Conservation (phyloP, 805 yeast species). For the Isabelozyma heimii region DNA sequence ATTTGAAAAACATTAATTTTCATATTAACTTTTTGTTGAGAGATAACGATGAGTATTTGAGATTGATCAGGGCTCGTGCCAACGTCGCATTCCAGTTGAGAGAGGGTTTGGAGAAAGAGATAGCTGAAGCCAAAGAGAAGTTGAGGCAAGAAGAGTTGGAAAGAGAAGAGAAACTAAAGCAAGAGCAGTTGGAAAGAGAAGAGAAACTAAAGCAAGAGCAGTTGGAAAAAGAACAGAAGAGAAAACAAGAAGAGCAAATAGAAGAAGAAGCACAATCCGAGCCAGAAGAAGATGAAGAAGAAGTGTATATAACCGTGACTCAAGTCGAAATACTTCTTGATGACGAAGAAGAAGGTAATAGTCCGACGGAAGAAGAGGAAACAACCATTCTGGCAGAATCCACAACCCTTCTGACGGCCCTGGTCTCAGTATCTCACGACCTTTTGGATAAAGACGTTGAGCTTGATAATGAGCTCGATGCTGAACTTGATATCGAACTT, state of each 20-base stretch:
- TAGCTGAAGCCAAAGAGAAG: neutral
- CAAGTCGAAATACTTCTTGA: neutral
- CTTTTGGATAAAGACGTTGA: neutral
- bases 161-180: neutral
- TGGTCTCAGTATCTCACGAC: neutral
- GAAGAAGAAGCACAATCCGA: neutral
- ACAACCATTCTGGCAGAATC: no score
- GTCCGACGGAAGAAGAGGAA: no score
- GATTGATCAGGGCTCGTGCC: constrained; percentile 40
- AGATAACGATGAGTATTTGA: constrained; percentile 61
- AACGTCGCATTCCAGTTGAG: constrained; percentile 42
- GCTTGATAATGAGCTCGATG: neutral
- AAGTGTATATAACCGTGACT: neutral
- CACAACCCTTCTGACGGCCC: neutral
- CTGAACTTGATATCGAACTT: neutral
- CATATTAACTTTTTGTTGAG: constrained; percentile 50
- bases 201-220: neutral
- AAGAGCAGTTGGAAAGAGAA: neutral
- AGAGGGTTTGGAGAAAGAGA: constrained; percentile 21
- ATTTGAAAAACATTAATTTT: constrained; percentile 36
- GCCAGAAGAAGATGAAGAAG: neutral
- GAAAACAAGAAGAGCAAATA: neutral
- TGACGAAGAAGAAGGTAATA: neutral
- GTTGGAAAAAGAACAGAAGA: neutral
- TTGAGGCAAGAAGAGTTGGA: neutral